phyloP scores from a whole-genome alignment of 2,329 filamentous ascomycete species.

The Penicillium sp. region DNA sequence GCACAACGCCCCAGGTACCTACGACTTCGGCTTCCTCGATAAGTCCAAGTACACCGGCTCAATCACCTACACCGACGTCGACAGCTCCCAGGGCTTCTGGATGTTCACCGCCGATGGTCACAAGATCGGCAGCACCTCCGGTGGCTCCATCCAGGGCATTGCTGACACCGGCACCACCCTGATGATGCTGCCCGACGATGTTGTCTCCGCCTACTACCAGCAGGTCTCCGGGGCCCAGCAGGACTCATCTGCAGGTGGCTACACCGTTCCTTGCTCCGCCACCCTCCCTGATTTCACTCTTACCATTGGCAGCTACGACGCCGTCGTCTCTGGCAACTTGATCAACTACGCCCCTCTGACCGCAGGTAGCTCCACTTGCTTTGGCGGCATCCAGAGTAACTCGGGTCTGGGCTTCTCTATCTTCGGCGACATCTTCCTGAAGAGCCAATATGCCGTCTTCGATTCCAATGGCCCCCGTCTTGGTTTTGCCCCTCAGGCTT shows the following conservation, averaged over 20 bases:
- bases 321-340: constrained; percentile 53
- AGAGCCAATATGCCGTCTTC: constrained; percentile 72
- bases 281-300: constrained; percentile 55
- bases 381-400: constrained; percentile 70
- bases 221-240: constrained; percentile 54
- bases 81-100: constrained; percentile 63
- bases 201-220: constrained; percentile 60
- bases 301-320: constrained; percentile 49
- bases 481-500: constrained; percentile 48
- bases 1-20: constrained; percentile 52
- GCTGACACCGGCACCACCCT: constrained; percentile 69
- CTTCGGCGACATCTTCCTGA: constrained; percentile 76
- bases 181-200: constrained; percentile 54
- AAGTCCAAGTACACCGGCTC: constrained; percentile 56
- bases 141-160: constrained; percentile 52
- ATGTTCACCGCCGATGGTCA: constrained; percentile 58
- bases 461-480: constrained; percentile 53
- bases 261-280: constrained; percentile 53
- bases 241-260: constrained; percentile 52
- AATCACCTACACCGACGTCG: constrained; percentile 57
- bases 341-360: constrained; percentile 54
- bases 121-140: constrained; percentile 49
- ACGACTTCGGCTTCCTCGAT: constrained; percentile 62
- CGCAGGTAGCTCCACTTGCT: constrained; percentile 55
- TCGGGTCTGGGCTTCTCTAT: constrained; percentile 62